Conservation (phyloP, 768 basidiomycete species). For the Leccinum subgranulosum region DNA sequence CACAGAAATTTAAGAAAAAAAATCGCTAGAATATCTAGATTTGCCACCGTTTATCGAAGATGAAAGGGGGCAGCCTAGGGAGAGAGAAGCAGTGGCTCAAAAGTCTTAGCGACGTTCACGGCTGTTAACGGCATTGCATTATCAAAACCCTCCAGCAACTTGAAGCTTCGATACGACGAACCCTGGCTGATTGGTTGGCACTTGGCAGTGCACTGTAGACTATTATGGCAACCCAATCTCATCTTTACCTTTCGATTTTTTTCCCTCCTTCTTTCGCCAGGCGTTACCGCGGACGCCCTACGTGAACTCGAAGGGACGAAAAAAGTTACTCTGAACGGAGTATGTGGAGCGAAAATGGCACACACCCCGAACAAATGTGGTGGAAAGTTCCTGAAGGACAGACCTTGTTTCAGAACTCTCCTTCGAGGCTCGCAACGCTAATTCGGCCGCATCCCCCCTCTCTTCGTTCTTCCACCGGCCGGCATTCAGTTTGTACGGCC, state of each 20-base stretch:
- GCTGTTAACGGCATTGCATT: conserved; percentile 15
- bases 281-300: conserved; percentile 18
- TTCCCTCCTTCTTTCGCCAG: background rate
- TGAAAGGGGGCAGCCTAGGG: background rate
- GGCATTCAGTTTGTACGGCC: background rate
- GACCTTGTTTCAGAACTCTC: conserved; percentile 10
- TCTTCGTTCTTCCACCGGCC: background rate
- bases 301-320: background rate
- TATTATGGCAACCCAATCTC: conserved; percentile 25
- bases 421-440: background rate
- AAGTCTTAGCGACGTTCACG: conserved; percentile 3
- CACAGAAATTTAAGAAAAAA: conserved; percentile 7
- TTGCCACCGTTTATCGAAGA: background rate
- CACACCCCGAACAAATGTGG: background rate
- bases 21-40: background rate
- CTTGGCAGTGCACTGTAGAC: conserved; percentile 8
- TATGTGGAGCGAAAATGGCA: background rate
- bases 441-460: background rate
- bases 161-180: conserved; percentile 4
- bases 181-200: conserved; percentile 3
- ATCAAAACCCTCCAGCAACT: conserved; percentile 9
- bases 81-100: background rate
- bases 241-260: background rate
- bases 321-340: background rate
- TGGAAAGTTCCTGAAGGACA: background rate